Base-by-base conservation (phyloP, 495 filamentous ascomycete species). In the Oleoguttula mirabilis region DNA sequence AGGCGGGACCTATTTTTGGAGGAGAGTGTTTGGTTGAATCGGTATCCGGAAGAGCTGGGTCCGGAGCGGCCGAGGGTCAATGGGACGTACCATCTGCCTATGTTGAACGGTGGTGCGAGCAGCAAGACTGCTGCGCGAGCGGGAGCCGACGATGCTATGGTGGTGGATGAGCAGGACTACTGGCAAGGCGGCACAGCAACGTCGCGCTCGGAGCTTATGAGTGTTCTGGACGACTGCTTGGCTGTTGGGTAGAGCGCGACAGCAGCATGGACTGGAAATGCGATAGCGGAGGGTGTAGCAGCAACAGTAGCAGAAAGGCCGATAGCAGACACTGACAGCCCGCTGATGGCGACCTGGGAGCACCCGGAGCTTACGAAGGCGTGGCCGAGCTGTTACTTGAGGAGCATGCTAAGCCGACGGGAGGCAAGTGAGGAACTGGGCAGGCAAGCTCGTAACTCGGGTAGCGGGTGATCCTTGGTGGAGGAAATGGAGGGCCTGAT, bases 1-100 rank as follows among this genome's bases (percentile, higher is more conserved):
- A 76, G 76, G 10, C 77, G 85, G 51, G 84, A 90, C 67, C 83
- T 82, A 0, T 64, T 83, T 20, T 66, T 90, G 11, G 67, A 76
- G 25, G 74, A 80, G 44, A 71, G 76, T 43, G 76, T 93, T 40
- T 71, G 82, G 61, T 20, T 47, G 7, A 39, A 50, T 42, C 19
- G 72, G 77, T 43, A 71, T 69, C 17, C 46, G 4, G n/a, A n/a
- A n/a, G 84, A 82, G 47, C 68, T 82, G 36, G 84, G 88, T 60
- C 78, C 82, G 16, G 82, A 86, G 50, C 68, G 83, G 64, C 10
- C 20, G 53, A 55, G 69, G 48, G 69, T 76, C 11, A 63, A 64
- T 24, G 65, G 65, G 19, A 38, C 48, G 10, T 49, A 38, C 21
- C 44, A 37, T 43, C 48, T 36, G 10, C 25, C 40, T 3, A 32